phyloP scores from a whole-genome alignment of 2,329 filamentous ascomycete species.

The Colletotrichum destructivum region DNA sequence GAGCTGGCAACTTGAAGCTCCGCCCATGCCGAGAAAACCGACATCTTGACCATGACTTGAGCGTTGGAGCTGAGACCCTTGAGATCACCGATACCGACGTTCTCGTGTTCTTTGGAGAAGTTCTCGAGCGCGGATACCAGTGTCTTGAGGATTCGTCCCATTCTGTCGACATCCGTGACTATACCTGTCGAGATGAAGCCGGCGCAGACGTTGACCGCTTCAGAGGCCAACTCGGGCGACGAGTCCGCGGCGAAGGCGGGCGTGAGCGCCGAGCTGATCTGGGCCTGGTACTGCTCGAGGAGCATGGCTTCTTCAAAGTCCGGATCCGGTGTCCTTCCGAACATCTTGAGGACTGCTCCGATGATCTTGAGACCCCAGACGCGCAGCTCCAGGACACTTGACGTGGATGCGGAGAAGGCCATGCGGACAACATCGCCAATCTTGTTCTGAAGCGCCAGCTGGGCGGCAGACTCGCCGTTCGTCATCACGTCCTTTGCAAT shows the following conservation, averaged over 20 bases:
- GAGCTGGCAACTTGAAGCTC: conserved; percentile 95
- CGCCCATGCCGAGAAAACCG: conserved; percentile 97
- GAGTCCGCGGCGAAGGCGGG: conserved; percentile 97
- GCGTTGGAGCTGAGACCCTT: conserved; percentile 95
- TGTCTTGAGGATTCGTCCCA: conserved; percentile 97
- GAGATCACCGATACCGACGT: conserved; percentile 91
- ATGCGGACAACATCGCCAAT: conserved; percentile 96
- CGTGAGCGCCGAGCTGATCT: conserved; percentile 96
- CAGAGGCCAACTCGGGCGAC: conserved; percentile 93
- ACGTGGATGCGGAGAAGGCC: conserved; percentile 97
- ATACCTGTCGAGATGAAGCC: conserved; percentile 98
- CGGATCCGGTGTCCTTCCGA: conserved; percentile 94
- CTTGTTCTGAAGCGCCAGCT: conserved; percentile 83
- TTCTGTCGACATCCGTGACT: conserved; percentile 97
- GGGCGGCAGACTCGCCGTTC: conserved; percentile 84
- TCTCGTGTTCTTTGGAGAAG: conserved; percentile 86
- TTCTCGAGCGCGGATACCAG: conserved; percentile 92
- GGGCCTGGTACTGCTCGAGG: conserved; percentile 97
- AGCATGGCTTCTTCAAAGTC: conserved; percentile 98
- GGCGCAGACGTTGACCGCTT: conserved; percentile 98
- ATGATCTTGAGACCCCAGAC: conserved; percentile 95
- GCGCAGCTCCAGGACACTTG: conserved; percentile 89
- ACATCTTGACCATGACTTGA: conserved; percentile 98
- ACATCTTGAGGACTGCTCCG: conserved; percentile 93
- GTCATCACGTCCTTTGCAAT: conserved; percentile 84